Percentiles rank a stretch among this genome's conserved stretches.
These are phyloP conservation scores for Cochlearia excelsa DNA, from an alignment of 345 rosid genomes.

Conservation along the genomic window DNA sequence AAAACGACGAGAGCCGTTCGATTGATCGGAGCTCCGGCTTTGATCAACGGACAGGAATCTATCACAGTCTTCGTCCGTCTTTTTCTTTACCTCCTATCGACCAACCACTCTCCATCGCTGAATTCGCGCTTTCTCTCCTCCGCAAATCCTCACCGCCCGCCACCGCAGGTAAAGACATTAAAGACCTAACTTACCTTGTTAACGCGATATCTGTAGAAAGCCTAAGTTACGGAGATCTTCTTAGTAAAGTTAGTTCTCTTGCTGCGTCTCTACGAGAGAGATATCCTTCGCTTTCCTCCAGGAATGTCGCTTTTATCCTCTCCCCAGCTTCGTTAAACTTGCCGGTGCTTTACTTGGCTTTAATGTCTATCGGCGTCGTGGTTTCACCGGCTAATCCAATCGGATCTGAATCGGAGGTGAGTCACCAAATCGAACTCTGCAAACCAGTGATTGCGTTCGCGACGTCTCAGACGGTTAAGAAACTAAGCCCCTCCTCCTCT, in stretches of 20 bases:
- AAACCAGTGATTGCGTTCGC: slow-evolving; percentile 74
- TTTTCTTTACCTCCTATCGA: slow-evolving; percentile 48
- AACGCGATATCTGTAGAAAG: slow-evolving; percentile 42
- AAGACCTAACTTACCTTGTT: slow-evolving; percentile 39
- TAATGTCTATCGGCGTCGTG: slow-evolving; percentile 65
- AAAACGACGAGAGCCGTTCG: slow-evolving; percentile 7
- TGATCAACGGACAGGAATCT: slow-evolving; percentile 45
- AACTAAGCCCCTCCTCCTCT: slow-evolving; percentile 29
- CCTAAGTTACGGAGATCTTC: slow-evolving; percentile 49
- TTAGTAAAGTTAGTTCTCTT: slow-evolving; percentile 44
- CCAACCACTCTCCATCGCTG: slow-evolving; percentile 52
- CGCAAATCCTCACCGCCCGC: slow-evolving; percentile 33
- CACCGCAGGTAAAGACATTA: slow-evolving; percentile 30
- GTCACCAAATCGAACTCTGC: slow-evolving; percentile 52
- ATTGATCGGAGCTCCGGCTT: slow-evolving; percentile 52
- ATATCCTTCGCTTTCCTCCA: slow-evolving; percentile 41
- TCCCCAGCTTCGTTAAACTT: slow-evolving; percentile 56
- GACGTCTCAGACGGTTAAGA: slow-evolving; percentile 44
- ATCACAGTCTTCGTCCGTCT: slow-evolving; percentile 50
- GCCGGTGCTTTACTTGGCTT: slow-evolving; percentile 68
- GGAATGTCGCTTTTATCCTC: slow-evolving; percentile 67
- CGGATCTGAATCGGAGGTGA: slow-evolving; percentile 53
- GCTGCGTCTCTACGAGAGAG: slow-evolving; percentile 40
- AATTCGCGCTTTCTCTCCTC: slow-evolving; percentile 53
- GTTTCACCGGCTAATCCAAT: slow-evolving; percentile 74